Conservation (phyloP, 2,329 filamentous ascomycete species). For the Pseudonectria buxi region DNA sequence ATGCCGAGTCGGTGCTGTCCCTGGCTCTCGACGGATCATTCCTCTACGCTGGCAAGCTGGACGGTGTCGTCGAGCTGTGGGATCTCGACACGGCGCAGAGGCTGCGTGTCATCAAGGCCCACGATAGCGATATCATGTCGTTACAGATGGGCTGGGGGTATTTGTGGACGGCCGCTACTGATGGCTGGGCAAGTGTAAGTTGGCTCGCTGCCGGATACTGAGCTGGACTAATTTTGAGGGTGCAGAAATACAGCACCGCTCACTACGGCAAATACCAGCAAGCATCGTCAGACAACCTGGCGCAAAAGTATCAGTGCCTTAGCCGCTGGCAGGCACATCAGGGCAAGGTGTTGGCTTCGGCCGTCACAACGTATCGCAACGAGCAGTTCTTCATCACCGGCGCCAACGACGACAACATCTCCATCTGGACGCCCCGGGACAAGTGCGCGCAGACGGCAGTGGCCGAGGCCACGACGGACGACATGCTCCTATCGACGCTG, state of each 20-base stretch:
- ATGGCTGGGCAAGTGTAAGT: constrained; percentile 74
- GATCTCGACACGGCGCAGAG: constrained; percentile 92
- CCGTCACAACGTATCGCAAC: constrained; percentile 61
- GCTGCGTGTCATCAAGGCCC: constrained; percentile 75
- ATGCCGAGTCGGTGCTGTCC: constrained; percentile 62
- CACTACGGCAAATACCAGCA: constrained; percentile 53
- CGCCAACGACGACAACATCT: constrained; percentile 83
- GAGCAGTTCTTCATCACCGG: constrained; percentile 89
- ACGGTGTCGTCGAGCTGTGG: constrained; percentile 90
- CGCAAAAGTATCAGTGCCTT: constrained; percentile 75
- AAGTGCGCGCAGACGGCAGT: constrained; percentile 28
- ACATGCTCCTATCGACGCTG: constrained; percentile 62
- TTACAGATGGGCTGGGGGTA: constrained; percentile 79
- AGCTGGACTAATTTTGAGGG: no score
- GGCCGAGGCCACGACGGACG: constrained; percentile 31
- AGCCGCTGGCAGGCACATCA: constrained; percentile 76
- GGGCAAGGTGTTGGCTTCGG: constrained; percentile 81
- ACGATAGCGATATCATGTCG: constrained; percentile 76
- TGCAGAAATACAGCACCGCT: constrained; percentile 59
- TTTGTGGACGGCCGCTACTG: constrained; percentile 83
- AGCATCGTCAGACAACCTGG: constrained; percentile 47
- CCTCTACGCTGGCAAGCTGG: constrained; percentile 81
- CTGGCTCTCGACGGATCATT: constrained; percentile 85
- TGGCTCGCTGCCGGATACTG: no score
- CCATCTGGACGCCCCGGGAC: constrained; percentile 72